phyloP scores from a whole-genome alignment of 306 rosid species.

The Nissolia schottii region DNA sequence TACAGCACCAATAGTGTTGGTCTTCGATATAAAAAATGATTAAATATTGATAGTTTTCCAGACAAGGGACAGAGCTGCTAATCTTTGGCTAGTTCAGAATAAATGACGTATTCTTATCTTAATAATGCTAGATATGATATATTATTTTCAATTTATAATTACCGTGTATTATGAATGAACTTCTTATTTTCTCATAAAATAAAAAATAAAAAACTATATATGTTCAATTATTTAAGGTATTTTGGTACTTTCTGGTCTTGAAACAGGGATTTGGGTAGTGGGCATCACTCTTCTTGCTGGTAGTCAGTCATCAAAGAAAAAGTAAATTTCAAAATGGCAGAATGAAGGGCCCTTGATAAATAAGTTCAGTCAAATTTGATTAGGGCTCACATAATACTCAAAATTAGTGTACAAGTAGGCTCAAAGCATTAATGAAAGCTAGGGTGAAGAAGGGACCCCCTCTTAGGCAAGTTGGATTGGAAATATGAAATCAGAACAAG shows the following conservation, averaged over 20 bases:
- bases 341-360: constrained; percentile 15
- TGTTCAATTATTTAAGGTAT: background rate
- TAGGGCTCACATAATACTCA: background rate
- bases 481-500: constrained; percentile 13
- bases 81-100: no score
- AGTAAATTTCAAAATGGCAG: background rate
- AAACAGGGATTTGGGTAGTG: constrained; percentile 40
- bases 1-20: no score
- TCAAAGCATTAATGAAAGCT: background rate
- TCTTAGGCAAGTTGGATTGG: constrained; percentile 5
- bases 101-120: no score
- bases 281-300: constrained; percentile 14
- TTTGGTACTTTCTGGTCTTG: constrained; percentile 29
- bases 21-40: no score
- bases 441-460: constrained; percentile 33
- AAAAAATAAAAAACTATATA: no score
- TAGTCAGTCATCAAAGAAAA: constrained; percentile 27
- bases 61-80: no score
- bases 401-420: constrained; percentile 1
- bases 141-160: no score
- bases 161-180: no score
- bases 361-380: constrained; percentile 27
- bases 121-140: no score
- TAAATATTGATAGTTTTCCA: no score
- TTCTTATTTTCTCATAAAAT: no score